phyloP scores from a whole-genome alignment of 179 eudicot genomes.

The Sideroxylon spinosum region DNA sequence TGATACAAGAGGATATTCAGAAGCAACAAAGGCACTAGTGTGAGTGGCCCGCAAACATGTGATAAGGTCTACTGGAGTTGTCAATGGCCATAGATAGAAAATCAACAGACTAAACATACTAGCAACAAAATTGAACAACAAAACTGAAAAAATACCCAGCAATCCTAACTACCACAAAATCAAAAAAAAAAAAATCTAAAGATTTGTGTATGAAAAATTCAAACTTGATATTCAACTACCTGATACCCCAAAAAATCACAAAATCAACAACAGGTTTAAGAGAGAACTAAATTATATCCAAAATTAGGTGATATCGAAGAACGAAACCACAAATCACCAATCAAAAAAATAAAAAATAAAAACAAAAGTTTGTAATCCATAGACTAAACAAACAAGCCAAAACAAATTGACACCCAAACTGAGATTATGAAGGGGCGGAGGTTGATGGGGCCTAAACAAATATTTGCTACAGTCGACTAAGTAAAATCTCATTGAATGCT shows the following conservation, averaged over 20 bases:
- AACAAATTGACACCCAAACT: too few species aligned
- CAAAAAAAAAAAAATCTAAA: background rate
- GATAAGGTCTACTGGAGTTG: constrained; percentile 75
- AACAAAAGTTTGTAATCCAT: too few species aligned
- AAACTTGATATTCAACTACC: background rate
- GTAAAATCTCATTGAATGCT: background rate
- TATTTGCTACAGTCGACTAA: too few species aligned
- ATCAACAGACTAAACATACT: background rate
- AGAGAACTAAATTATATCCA: background rate
- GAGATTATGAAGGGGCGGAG: too few species aligned
- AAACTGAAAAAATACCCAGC: background rate
- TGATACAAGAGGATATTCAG: constrained; percentile 75
- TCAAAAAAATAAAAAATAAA: background rate
- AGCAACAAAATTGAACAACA: background rate
- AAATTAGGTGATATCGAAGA: background rate
- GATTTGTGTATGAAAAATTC: background rate
- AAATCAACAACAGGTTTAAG: background rate
- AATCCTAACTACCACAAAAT: background rate
- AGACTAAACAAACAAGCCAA: too few species aligned
- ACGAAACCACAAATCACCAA: constrained; percentile 1
- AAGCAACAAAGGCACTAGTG: constrained; percentile 70
- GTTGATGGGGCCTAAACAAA: too few species aligned
- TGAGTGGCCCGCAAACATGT: constrained; percentile 74
- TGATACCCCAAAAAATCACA: background rate
- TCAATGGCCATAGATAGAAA: constrained; percentile 55